Evolutionary conservation across 495 filamentous ascomycete species (phyloP).

Genomic region (Penicillium silybi): DNA sequence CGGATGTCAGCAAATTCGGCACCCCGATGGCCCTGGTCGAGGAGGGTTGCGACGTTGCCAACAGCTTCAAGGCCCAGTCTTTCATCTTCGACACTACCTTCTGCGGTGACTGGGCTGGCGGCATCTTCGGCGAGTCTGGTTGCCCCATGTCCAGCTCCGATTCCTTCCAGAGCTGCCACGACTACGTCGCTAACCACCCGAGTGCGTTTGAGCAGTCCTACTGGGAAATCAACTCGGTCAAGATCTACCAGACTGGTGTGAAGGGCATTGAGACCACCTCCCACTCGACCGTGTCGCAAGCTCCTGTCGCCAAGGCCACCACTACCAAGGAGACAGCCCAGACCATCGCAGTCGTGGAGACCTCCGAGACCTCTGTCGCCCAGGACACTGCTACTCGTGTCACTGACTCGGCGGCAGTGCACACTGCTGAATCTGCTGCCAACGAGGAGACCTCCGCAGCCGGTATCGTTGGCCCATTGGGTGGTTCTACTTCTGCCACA

Average conservation of each 20-base stretch:
- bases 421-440: background rate
- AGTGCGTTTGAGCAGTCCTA: slow-evolving; percentile 57
- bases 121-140: slow-evolving; percentile 40
- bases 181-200: slow-evolving; percentile 64
- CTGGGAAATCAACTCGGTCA: slow-evolving; percentile 68
- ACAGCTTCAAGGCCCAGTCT: slow-evolving; percentile 64
- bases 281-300: background rate
- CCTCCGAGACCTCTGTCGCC: background rate
- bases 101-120: slow-evolving; percentile 87
- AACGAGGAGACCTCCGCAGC: background rate
- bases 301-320: background rate
- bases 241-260: slow-evolving; percentile 52
- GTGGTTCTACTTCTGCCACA: background rate
- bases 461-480: background rate
- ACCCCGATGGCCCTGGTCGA: slow-evolving; percentile 59
- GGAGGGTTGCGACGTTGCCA: slow-evolving; percentile 61
- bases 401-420: background rate
- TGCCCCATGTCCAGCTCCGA: slow-evolving; percentile 36
- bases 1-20: slow-evolving; percentile 64
- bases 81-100: slow-evolving; percentile 82
- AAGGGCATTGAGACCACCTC: slow-evolving; percentile 6
- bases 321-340: background rate
- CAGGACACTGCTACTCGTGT: background rate
- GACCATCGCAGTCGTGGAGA: background rate
- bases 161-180: slow-evolving; percentile 51